Evolutionary conservation across 2,329 filamentous ascomycete species (phyloP).

Genomic region (Nannizziopsis barbatae): DNA sequence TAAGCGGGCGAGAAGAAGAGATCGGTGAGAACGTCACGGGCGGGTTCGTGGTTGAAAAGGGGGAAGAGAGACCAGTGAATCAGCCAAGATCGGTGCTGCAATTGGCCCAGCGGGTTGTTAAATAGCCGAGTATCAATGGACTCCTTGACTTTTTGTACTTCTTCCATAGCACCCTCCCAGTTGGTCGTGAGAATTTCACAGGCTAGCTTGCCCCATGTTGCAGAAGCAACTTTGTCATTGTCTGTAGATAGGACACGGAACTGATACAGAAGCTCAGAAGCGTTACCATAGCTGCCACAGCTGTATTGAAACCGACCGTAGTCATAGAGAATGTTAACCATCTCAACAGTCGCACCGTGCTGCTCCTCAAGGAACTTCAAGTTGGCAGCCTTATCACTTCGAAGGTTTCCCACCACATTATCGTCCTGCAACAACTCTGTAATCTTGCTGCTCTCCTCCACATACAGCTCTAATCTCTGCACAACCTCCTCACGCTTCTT

Average conservation of each 20-base stretch:
- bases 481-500: constrained; percentile 85
- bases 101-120: constrained; percentile 89
- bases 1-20: constrained; percentile 94
- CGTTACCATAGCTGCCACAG: constrained; percentile 84
- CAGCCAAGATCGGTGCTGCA: constrained; percentile 92
- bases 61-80: constrained; percentile 98
- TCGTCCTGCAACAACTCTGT: constrained; percentile 75
- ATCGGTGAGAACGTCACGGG: constrained; percentile 82
- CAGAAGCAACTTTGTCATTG: constrained; percentile 90
- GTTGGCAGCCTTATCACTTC: constrained; percentile 97
- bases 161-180: constrained; percentile 89
- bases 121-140: constrained; percentile 89
- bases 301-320: constrained; percentile 97
- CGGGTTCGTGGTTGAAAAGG: constrained; percentile 92
- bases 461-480: constrained; percentile 66
- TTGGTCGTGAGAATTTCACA: constrained; percentile 89
- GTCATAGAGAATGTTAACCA: constrained; percentile 92
- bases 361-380: constrained; percentile 96
- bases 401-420: constrained; percentile 77
- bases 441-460: constrained; percentile 81
- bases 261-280: constrained; percentile 87
- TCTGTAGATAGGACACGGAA: constrained; percentile 97
- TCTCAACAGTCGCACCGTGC: constrained; percentile 85
- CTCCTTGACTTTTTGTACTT: constrained; percentile 81
- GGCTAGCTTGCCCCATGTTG: constrained; percentile 95